phyloP scores from a whole-genome alignment of 2,329 filamentous ascomycete species.

The Xylariaceae sp. region DNA sequence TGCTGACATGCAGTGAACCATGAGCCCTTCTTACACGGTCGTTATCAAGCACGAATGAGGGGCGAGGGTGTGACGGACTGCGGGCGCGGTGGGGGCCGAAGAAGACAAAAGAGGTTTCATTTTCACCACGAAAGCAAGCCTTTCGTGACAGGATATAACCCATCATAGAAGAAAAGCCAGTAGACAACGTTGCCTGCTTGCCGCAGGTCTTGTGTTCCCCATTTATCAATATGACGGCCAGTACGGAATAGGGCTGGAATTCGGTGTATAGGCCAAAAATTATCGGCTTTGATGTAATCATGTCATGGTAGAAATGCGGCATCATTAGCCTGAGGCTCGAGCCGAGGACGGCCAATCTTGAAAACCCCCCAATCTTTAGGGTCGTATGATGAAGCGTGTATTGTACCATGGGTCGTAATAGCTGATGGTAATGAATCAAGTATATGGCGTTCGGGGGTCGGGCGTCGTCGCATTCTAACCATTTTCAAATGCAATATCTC shows the following conservation, averaged over 20 bases:
- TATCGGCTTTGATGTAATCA: constrained; percentile 10
- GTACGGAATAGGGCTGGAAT: constrained; percentile 7
- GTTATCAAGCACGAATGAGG: constrained; percentile 1
- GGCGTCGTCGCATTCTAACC: constrained; percentile 4
- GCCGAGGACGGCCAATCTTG: constrained; percentile 16
- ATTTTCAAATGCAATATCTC: constrained; percentile 7
- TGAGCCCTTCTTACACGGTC: constrained; percentile 12
- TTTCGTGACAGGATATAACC: constrained; percentile 3
- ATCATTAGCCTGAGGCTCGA: constrained; percentile 26
- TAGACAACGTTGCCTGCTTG: constrained; percentile 2
- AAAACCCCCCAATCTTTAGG: constrained; percentile 19
- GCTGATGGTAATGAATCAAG: constrained; percentile 5
- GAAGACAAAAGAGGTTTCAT: constrained; percentile 10
- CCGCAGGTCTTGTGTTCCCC: neutral
- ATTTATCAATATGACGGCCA: constrained; percentile 6
- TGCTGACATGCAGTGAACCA: constrained; percentile 22
- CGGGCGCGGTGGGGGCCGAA: neutral
- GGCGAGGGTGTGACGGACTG: constrained; percentile 12
- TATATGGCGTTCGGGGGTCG: constrained; percentile 2
- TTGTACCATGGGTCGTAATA: constrained; percentile 3
- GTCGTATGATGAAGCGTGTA: neutral
- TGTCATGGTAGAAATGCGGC: constrained; percentile 27
- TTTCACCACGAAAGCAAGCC: constrained; percentile 8
- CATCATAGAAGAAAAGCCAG: constrained; percentile 12
- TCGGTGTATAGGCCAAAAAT: constrained; percentile 11